phyloP scores from a whole-genome alignment of 345 rosid genomes.

The Populus simonii region DNA sequence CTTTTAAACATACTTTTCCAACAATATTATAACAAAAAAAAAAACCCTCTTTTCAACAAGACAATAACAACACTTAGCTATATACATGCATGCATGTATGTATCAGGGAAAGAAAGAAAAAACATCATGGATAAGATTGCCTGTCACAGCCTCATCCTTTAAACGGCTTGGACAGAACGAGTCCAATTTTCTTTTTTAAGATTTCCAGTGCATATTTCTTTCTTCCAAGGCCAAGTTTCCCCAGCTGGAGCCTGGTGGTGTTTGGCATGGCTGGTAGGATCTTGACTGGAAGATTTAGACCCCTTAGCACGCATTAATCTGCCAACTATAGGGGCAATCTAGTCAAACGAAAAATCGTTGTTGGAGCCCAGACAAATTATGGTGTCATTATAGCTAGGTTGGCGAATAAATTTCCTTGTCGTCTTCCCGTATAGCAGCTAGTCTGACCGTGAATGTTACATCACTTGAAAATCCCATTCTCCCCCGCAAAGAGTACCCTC shows the following conservation, averaged over 20 bases:
- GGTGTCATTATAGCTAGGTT: slow-evolving; percentile 36
- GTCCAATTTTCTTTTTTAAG: not conserved
- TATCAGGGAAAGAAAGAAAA: too few species aligned
- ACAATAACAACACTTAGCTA: not conserved
- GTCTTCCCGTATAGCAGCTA: slow-evolving; percentile 35
- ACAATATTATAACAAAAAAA: not conserved
- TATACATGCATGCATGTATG: not conserved
- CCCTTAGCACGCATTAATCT: not conserved
- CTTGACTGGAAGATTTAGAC: not conserved
- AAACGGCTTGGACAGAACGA: not conserved
- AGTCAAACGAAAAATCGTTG: slow-evolving; percentile 14
- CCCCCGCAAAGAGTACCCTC: slow-evolving; percentile 39
- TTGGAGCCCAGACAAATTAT: slow-evolving; percentile 36
- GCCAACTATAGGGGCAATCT: slow-evolving; percentile 11
- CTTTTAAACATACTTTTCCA: not conserved
- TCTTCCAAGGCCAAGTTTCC: not conserved
- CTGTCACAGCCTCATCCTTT: not conserved
- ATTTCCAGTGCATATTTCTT: not conserved
- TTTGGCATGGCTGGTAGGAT: too few species aligned
- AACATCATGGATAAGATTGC: not conserved
- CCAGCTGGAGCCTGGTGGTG: too few species aligned
- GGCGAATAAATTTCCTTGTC: slow-evolving; percentile 48
- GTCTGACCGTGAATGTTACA: slow-evolving; percentile 25
- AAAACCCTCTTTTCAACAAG: slow-evolving; percentile 7
- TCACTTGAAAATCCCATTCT: slow-evolving; percentile 43